Base-by-base conservation (phyloP, 768 basidiomycete genomes). In the Podaxis sp. region DNA sequence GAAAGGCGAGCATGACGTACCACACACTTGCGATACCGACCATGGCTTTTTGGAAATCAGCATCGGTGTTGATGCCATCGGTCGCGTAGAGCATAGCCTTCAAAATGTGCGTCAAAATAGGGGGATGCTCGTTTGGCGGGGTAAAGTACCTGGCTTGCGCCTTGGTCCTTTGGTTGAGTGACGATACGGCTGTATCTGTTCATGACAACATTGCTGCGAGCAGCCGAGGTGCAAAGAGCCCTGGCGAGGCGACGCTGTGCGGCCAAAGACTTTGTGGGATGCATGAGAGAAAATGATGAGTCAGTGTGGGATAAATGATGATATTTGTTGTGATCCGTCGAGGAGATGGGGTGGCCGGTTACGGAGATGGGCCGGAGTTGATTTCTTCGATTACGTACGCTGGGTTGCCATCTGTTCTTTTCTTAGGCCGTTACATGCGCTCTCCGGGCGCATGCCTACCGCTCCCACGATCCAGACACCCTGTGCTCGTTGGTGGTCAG, bases 61-160 rank as follows among this genome's bases (percentile, higher is more conserved):
- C 82, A 64, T 96, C 90, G 14, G 67, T 75, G 25, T 81, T 76
- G 63, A 99, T 83, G 32, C 93, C 95, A 37, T 98, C 97, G 1
- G 97, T 99, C n/a, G 95, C 97, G 74, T 95, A 99, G 52, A 99
- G 78, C 97, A 99, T 98, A 36, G 97, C 97, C 92, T 96, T 38
- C 64, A 46, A 47, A 44, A 40, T 55, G 36, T 32, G 50, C 38
- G 47, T 50, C 42, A 61, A 50, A 60, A 27, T n/a, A 23, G 25
- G 9, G 32, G 13, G 27, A 16, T 23, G 52, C 9, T 14, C 32
- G 28, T 36, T 16, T 44, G n/a, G 69, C 44, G 32, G n/a, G 16
- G 37, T 47, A 11, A 38, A 61, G 42, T 25, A 87, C 91, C 85
- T 98, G 95, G 71, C 91, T 93, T 35, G 95, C 96, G 36, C 93